phyloP scores from a whole-genome alignment of 2,329 filamentous ascomycete genomes.

The Fulvia fulva region DNA sequence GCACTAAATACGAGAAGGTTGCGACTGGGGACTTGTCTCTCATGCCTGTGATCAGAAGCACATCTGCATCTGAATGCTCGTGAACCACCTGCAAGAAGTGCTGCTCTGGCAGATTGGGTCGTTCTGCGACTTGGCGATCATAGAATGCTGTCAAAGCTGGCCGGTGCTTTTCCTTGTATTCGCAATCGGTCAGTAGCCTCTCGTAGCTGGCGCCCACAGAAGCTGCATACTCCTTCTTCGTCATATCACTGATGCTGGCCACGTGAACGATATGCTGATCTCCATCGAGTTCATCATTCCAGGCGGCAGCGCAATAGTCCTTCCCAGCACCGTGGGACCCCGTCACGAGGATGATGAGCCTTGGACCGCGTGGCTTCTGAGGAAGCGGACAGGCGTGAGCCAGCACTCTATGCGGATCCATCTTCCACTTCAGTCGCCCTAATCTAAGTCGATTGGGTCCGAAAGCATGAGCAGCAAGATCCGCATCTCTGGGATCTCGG shows the following conservation, averaged over 20 bases:
- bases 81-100: constrained; percentile 50
- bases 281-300: constrained; percentile 38
- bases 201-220: constrained; percentile 46
- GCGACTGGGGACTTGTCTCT: constrained; percentile 58
- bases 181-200: constrained; percentile 51
- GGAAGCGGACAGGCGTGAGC: constrained; percentile 50
- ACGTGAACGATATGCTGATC: constrained; percentile 38
- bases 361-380: constrained; percentile 34
- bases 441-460: constrained; percentile 52
- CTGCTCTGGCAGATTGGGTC: constrained; percentile 48
- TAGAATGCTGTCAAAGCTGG: constrained; percentile 51
- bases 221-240: constrained; percentile 55
- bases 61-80: constrained; percentile 43
- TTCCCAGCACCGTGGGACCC: constrained; percentile 56
- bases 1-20: constrained; percentile 52
- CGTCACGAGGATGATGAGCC: constrained; percentile 56
- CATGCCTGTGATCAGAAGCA: constrained; percentile 61
- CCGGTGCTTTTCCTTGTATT: constrained; percentile 61
- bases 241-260: constrained; percentile 55
- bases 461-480: constrained; percentile 53
- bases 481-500: constrained; percentile 55
- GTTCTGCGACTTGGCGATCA: constrained; percentile 40
- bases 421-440: constrained; percentile 51
- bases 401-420: constrained; percentile 42
- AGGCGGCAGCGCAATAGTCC: constrained; percentile 55